A percentile compares a stretch with the other conserved stretches of the same genome.
Conservation (phyloP, 1,284 basidiomycete species). For the Sutorius eximius region DNA sequence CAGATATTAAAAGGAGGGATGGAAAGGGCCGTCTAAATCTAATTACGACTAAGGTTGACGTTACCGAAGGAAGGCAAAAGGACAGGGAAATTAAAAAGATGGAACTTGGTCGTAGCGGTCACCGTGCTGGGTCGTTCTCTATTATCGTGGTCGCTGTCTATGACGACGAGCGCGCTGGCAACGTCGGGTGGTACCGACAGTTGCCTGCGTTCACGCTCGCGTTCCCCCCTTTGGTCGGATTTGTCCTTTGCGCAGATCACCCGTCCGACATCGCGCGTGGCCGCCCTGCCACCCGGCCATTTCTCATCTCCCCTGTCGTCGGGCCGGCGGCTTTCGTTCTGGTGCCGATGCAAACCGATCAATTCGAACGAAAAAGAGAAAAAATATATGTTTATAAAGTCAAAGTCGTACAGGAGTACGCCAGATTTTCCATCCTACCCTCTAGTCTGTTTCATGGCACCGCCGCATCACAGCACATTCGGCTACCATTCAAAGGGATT, state of each 20-base stretch:
- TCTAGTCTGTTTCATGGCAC: conserved; percentile 10
- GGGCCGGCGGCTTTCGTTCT: conserved; percentile 38
- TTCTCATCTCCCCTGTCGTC: conserved; percentile 24
- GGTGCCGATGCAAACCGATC: conserved; percentile 26
- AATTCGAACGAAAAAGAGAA: conserved; percentile 11
- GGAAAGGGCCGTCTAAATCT: conserved; percentile 33
- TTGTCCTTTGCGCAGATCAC: conserved; percentile 31
- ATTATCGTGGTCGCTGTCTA: conserved; percentile 7
- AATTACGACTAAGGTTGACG: conserved; percentile 27
- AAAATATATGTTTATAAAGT: background rate
- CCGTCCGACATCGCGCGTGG: conserved; percentile 2
- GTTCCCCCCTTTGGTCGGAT: conserved; percentile 21
- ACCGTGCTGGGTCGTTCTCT: background rate
- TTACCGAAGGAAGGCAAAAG: conserved; percentile 22
- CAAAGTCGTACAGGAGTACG: background rate
- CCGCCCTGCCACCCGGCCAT: conserved; percentile 29
- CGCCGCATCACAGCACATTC: background rate
- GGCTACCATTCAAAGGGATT: background rate
- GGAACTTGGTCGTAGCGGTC: background rate
- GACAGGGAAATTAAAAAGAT: conserved; percentile 20
- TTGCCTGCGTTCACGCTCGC: background rate
- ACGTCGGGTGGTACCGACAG: conserved; percentile 2
- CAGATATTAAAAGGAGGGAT: conserved; percentile 36
- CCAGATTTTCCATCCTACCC: no score
- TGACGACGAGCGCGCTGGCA: conserved; percentile 9